These are phyloP conservation scores for Gastrodia elata DNA, from an alignment of 106 monocot genomes.

Conservation along the genomic window DNA sequence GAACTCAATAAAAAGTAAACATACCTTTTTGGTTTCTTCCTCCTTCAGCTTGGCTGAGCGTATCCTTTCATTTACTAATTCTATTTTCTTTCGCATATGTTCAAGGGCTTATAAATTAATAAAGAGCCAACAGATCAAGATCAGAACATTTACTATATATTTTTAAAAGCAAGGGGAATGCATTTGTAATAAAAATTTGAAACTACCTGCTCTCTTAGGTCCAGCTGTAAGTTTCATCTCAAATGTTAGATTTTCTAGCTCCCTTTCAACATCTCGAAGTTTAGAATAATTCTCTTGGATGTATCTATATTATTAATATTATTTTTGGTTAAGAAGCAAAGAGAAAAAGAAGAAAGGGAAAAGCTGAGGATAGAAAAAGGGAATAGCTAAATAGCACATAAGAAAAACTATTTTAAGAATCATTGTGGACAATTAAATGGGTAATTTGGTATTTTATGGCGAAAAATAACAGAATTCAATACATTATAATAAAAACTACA, in stretches of 20 bases:
- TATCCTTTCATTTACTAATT: constrained; percentile 73
- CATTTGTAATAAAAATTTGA: background rate
- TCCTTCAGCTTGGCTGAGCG: constrained; percentile 75
- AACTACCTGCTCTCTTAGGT: constrained; percentile 87
- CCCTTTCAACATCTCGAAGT: constrained; percentile 90
- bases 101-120: constrained; percentile 66
- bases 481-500: background rate
- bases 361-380: background rate
- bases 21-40: constrained; percentile 81
- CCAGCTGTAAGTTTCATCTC: constrained; percentile 98
- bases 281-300: constrained; percentile 97
- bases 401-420: background rate
- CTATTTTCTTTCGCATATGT: constrained; percentile 90
- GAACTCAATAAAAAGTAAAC: background rate
- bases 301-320: constrained; percentile 42
- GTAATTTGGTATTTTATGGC: background rate
- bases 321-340: background rate
- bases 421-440: background rate
- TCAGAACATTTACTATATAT: constrained; percentile 6
- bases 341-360: background rate
- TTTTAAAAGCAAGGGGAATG: background rate
- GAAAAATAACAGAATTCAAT: constrained; percentile 1
- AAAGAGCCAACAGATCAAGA: constrained; percentile 17
- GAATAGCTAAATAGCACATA: background rate
- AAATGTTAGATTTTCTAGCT: constrained; percentile 71